phyloP scores from a whole-genome alignment of 140 eudicot genomes.

The Anethum foeniculum region DNA sequence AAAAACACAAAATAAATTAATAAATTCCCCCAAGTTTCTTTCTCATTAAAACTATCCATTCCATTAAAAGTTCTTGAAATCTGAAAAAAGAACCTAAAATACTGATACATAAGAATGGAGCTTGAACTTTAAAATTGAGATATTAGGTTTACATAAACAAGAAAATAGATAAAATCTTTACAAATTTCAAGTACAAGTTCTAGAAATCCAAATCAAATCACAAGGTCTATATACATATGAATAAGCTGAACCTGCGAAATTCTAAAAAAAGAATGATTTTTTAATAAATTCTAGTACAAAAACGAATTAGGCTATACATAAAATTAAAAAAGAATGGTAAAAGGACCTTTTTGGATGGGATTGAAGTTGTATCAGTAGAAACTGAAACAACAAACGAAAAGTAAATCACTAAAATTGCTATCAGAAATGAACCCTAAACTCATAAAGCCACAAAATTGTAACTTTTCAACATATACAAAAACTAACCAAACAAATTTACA shows the following conservation, averaged over 20 bases:
- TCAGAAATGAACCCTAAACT: too few relatives aligned
- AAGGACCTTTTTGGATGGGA: slow-evolving; percentile 8
- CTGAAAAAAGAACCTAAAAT: background rate
- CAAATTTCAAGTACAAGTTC: background rate
- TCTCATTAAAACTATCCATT: background rate
- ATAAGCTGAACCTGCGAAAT: too few relatives aligned
- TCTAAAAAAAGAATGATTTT: background rate
- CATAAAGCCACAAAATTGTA: too few relatives aligned
- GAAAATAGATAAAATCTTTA: background rate
- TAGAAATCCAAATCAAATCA: background rate
- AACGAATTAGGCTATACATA: background rate
- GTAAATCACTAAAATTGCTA: too few relatives aligned
- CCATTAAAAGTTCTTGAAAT: background rate
- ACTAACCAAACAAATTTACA: too few relatives aligned
- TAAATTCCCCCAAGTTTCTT: background rate
- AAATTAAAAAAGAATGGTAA: background rate
- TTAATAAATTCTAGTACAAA: background rate
- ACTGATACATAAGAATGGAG: too few relatives aligned
- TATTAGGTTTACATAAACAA: background rate
- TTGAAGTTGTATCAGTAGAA: slow-evolving; percentile 2
- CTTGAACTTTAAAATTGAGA: background rate
- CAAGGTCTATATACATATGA: background rate
- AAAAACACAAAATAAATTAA: background rate
- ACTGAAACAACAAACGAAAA: too few relatives aligned
- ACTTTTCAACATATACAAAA: too few relatives aligned